Percentiles rank a stretch among this genome's conserved stretches.
Evolutionary conservation across 2,329 filamentous ascomycete species (phyloP).

Genomic region (Cercospora zeae-maydis): DNA sequence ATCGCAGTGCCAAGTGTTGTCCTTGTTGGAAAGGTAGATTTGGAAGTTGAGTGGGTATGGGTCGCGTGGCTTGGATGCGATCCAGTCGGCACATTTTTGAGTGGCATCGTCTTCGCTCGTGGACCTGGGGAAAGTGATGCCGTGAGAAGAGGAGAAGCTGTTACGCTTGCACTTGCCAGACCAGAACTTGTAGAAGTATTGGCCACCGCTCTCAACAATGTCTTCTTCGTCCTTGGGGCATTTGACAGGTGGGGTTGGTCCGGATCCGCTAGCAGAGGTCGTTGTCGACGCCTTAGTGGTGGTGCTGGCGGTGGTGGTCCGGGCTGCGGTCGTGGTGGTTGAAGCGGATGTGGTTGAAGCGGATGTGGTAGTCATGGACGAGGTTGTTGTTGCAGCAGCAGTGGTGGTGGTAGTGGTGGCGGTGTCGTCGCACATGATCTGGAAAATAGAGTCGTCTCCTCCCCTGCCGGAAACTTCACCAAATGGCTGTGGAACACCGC

Average conservation of each 20-base stretch:
- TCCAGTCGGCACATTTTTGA: not conserved
- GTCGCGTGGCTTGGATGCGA: not conserved
- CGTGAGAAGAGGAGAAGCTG: not conserved
- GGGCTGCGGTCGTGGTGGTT: not conserved
- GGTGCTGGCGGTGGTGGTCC: not conserved
- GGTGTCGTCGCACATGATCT: not conserved
- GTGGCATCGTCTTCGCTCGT: not conserved
- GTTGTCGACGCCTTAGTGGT: not conserved
- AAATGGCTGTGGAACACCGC: not conserved
- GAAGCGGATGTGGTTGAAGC: too few relatives aligned
- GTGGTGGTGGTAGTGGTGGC: not conserved
- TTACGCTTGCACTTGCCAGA: not conserved
- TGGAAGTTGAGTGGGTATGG: not conserved
- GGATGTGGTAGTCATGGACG: not conserved
- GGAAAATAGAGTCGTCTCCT: not conserved
- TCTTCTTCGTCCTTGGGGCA: not conserved
- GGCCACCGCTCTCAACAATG: not conserved
- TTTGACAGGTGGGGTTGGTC: not conserved
- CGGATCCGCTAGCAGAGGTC: not conserved
- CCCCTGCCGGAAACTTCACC: not conserved
- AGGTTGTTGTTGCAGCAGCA: not conserved
- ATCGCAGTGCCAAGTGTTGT: not conserved
- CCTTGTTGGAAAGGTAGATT: not conserved
- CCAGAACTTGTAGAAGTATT: constrained; percentile 2
- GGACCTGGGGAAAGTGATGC: not conserved